Evolutionary conservation across 371 early-diverging fungal species (phyloP).

Genomic region (Circinella umbellata): DNA sequence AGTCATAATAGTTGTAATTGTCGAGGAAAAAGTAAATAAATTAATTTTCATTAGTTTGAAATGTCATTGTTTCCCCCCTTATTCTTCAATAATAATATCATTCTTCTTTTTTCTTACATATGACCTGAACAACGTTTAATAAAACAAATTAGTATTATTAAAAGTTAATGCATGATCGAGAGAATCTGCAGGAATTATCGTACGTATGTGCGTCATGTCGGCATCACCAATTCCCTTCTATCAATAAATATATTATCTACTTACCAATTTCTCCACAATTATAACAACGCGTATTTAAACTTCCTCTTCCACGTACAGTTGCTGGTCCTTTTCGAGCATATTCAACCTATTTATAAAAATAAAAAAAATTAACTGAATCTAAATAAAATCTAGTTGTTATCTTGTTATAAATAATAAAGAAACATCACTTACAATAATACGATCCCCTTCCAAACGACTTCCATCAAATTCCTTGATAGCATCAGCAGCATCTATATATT

Average conservation of each 20-base stretch:
- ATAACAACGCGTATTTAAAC: slow-evolving; percentile 35
- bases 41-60: background rate
- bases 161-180: background rate
- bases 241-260: no score
- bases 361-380: background rate
- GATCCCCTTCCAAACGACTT: slow-evolving; percentile 49
- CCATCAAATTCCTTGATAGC: slow-evolving; percentile 75
- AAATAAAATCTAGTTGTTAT: background rate
- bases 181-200: background rate
- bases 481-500: slow-evolving; percentile 72
- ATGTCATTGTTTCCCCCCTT: background rate
- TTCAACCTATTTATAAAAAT: slow-evolving; percentile 17
- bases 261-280: slow-evolving; percentile 53
- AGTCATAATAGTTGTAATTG: no score
- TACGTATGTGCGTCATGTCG: background rate
- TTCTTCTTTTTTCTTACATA: background rate
- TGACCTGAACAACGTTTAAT: background rate
- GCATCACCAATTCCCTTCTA: background rate
- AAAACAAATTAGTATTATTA: background rate
- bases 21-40: no score
- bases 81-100: no score
- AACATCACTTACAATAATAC: slow-evolving; percentile 30
- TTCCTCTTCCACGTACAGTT: background rate
- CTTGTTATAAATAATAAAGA: background rate
- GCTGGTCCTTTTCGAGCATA: slow-evolving; percentile 20